A percentile compares a stretch with the other conserved stretches of the same genome.
phyloP scores from a whole-genome alignment of 768 basidiomycete genomes.

The Boletellus ananiceps region DNA sequence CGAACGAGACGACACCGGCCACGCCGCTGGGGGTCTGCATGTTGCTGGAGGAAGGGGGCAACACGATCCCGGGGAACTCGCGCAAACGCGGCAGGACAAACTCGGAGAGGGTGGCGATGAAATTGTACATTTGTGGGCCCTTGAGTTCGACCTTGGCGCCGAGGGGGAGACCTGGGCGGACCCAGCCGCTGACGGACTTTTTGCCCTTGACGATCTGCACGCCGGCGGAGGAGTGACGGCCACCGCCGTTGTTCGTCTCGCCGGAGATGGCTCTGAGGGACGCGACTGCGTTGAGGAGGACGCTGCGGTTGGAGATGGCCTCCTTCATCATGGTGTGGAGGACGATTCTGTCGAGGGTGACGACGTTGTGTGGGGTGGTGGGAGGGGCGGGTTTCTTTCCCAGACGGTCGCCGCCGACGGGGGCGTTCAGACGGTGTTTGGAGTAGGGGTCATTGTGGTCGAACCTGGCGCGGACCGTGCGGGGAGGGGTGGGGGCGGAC shows the following conservation, averaged over 20 bases:
- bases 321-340: slow-evolving; percentile 86
- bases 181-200: slow-evolving; percentile 76
- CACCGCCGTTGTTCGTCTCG: slow-evolving; percentile 70
- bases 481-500: slow-evolving; percentile 47
- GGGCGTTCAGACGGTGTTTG: slow-evolving; percentile 69
- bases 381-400: slow-evolving; percentile 66
- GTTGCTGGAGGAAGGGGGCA: slow-evolving; percentile 72
- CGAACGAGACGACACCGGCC: slow-evolving; percentile 85
- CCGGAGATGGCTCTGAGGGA: slow-evolving; percentile 85
- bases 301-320: slow-evolving; percentile 61
- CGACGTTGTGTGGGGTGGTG: slow-evolving; percentile 62
- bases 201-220: slow-evolving; percentile 71
- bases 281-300: slow-evolving; percentile 81
- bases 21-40: slow-evolving; percentile 71
- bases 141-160: slow-evolving; percentile 89
- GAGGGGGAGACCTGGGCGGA: slow-evolving; percentile 74
- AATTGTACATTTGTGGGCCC: slow-evolving; percentile 93
- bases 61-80: slow-evolving; percentile 79
- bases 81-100: slow-evolving; percentile 93
- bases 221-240: slow-evolving; percentile 63
- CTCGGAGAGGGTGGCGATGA: slow-evolving; percentile 81
- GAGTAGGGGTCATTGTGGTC: slow-evolving; percentile 81
- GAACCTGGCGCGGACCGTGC: slow-evolving; percentile 60
- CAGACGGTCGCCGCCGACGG: slow-evolving; percentile 65
- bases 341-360: slow-evolving; percentile 77